A percentile compares a stretch with the other conserved stretches of the same genome.
These are phyloP conservation scores for Colletotrichum spinosum DNA, from an alignment of 2,329 filamentous ascomycete genomes.

Conservation along the genomic window DNA sequence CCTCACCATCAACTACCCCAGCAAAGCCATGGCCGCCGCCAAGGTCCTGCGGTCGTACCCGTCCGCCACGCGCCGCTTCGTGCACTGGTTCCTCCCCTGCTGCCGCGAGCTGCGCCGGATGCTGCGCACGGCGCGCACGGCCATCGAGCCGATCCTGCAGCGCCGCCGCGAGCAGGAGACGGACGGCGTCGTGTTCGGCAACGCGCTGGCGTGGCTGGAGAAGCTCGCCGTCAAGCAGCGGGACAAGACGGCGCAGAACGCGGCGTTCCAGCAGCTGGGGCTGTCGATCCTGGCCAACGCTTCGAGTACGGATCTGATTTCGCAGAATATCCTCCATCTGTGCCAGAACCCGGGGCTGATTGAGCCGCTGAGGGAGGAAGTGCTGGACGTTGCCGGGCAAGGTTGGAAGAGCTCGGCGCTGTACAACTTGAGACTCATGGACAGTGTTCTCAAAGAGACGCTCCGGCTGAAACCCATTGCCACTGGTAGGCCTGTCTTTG, in stretches of 20 bases:
- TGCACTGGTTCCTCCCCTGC: slow-evolving; percentile 57
- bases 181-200: slow-evolving; percentile 42
- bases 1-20: slow-evolving; percentile 55
- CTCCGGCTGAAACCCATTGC: slow-evolving; percentile 41
- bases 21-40: slow-evolving; percentile 51
- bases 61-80: slow-evolving; percentile 51
- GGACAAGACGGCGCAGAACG: slow-evolving; percentile 72
- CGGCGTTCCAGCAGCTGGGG: slow-evolving; percentile 77
- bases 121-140: slow-evolving; percentile 48
- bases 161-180: slow-evolving; percentile 44
- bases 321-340: slow-evolving; percentile 54
- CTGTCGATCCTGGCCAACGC: slow-evolving; percentile 72
- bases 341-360: slow-evolving; percentile 52
- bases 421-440: slow-evolving; percentile 52
- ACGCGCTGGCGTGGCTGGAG: slow-evolving; percentile 58
- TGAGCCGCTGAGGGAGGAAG: slow-evolving; percentile 55
- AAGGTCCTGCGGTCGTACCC: slow-evolving; percentile 55
- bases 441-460: slow-evolving; percentile 56
- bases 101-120: slow-evolving; percentile 50
- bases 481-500: neutral
- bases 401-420: slow-evolving; percentile 50
- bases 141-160: slow-evolving; percentile 49
- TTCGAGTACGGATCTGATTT: slow-evolving; percentile 51
- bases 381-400: slow-evolving; percentile 48
- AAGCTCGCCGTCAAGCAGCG: slow-evolving; percentile 38